Evolutionary conservation across 2,329 filamentous ascomycete species (phyloP).

Genomic region (Sordariomycetes sp.): DNA sequence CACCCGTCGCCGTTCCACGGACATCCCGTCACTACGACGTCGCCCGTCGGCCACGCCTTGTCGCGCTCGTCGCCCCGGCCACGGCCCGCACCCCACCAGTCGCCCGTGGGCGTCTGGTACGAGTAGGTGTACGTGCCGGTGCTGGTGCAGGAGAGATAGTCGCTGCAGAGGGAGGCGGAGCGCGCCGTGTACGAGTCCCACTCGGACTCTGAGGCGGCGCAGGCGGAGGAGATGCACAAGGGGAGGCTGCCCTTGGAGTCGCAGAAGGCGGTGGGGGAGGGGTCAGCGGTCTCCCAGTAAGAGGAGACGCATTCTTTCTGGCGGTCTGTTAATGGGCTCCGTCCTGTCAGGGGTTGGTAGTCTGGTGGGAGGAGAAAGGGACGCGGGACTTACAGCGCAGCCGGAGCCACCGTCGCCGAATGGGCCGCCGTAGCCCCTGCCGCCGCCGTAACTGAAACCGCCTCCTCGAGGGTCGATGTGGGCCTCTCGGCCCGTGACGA

Average conservation of each 20-base stretch:
- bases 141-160: slow-evolving; percentile 9
- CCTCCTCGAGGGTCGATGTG: not conserved
- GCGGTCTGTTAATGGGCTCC: slow-evolving; percentile 1
- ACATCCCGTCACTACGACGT: slow-evolving; percentile 13
- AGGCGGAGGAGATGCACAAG: slow-evolving; percentile 11
- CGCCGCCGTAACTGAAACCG: slow-evolving; percentile 4
- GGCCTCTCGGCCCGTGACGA: not conserved
- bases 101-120: slow-evolving; percentile 6
- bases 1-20: slow-evolving; percentile 11
- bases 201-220: slow-evolving; percentile 9
- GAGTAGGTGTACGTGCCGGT: slow-evolving; percentile 14
- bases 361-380: not conserved
- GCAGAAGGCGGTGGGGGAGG: slow-evolving; percentile 12
- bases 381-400: slow-evolving; percentile 8
- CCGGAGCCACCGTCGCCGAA: slow-evolving; percentile 2
- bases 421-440: slow-evolving; percentile 4
- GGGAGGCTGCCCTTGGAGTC: slow-evolving; percentile 6
- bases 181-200: slow-evolving; percentile 9
- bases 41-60: slow-evolving; percentile 7
- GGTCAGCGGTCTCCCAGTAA: slow-evolving; percentile 11
- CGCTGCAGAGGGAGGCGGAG: slow-evolving; percentile 11
- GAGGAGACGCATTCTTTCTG: slow-evolving; percentile 12
- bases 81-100: slow-evolving; percentile 6
- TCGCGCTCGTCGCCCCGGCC: slow-evolving; percentile 6
- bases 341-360: too few relatives aligned